Percentiles rank a stretch among this genome's conserved stretches.
phyloP scores from a whole-genome alignment of 2,329 filamentous ascomycete species.

The Fusarium sp. region DNA sequence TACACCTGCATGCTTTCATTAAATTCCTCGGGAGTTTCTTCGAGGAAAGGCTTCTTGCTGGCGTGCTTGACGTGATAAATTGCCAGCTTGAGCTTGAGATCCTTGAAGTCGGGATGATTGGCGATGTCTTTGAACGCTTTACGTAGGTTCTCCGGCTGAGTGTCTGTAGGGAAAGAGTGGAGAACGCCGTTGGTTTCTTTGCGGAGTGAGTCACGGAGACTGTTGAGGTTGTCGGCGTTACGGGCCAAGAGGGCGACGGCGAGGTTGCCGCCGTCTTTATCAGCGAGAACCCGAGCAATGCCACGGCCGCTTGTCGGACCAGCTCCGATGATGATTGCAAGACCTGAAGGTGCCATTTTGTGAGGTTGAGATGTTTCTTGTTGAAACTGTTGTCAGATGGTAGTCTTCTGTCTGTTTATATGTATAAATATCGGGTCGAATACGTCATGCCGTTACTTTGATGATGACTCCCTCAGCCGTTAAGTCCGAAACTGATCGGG shows the following conservation, averaged over 20 bases:
- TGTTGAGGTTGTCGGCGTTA: conserved; percentile 26
- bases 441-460: not conserved
- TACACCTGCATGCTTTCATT: conserved; percentile 59
- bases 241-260: conserved; percentile 31
- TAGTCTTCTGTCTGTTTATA: not conserved
- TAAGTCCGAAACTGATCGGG: not conserved
- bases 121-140: conserved; percentile 50
- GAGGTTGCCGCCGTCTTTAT: conserved; percentile 20
- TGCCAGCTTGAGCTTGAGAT: conserved; percentile 60
- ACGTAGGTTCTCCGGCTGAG: conserved; percentile 5
- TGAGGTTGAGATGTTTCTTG: not conserved
- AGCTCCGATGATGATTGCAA: conserved; percentile 62
- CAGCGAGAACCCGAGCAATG: conserved; percentile 56
- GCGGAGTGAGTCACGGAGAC: conserved; percentile 52
- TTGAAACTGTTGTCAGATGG: rapidly evolving
- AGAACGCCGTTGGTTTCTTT: conserved; percentile 52
- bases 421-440: not conserved
- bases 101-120: conserved; percentile 56
- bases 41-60: conserved; percentile 63
- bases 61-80: conserved; percentile 66
- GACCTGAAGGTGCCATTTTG: conserved; percentile 56
- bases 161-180: conserved; percentile 29
- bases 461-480: conserved; percentile 3
- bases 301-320: conserved; percentile 61
- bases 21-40: conserved; percentile 61